Conservation (phyloP, 225 moss, liverwort and hornwort genomes). For the Sphagnum tenellum region DNA sequence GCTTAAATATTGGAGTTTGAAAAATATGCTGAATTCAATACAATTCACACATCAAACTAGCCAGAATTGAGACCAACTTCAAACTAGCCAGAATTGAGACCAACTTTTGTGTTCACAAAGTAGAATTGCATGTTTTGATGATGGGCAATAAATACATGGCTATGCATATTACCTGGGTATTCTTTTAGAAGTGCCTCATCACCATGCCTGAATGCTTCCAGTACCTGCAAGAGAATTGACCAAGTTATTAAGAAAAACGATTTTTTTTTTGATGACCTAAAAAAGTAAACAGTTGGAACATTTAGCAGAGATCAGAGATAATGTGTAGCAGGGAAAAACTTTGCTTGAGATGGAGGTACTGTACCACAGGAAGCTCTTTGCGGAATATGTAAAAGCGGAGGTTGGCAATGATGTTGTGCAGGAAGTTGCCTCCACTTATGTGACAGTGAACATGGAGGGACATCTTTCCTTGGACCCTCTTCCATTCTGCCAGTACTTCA, state of each 20-base stretch:
- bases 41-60: no score
- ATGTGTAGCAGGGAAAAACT: neutral
- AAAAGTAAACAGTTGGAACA: neutral
- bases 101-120: no score
- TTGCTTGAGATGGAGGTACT: no score
- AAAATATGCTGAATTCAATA: no score
- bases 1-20: no score
- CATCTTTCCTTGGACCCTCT: constrained; percentile 75
- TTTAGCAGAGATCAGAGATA: neutral
- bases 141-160: no score
- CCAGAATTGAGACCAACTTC: no score
- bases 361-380: constrained; percentile 84
- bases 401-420: constrained; percentile 74
- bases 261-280: no score
- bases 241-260: neutral
- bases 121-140: no score
- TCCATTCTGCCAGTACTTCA: constrained; percentile 93
- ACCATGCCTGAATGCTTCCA: constrained; percentile 85
- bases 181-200: constrained; percentile 65
- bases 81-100: no score
- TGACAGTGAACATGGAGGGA: constrained; percentile 95
- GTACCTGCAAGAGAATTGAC: constrained; percentile 30
- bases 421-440: constrained; percentile 74
- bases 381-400: constrained; percentile 87
- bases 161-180: constrained; percentile 44